Conservation (phyloP, 306 rosid genomes). For the Quillaja saponaria region DNA sequence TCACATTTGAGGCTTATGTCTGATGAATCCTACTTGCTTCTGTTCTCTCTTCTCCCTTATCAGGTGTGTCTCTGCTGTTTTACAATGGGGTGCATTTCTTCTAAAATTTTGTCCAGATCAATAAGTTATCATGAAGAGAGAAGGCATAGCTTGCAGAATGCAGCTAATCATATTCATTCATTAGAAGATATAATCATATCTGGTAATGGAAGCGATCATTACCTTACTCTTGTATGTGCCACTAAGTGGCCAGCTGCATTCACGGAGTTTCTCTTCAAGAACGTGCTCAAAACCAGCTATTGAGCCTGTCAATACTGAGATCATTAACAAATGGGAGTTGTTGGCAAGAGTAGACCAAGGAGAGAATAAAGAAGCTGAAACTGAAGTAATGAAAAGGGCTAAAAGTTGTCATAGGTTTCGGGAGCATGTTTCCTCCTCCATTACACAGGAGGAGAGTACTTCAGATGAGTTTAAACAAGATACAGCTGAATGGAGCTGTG, state of each 20-base stretch:
- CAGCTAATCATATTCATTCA: constrained; percentile 35
- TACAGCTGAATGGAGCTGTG: constrained; percentile 21
- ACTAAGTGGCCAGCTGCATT: constrained; percentile 38
- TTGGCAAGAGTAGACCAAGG: constrained; percentile 3
- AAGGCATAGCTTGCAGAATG: constrained; percentile 33
- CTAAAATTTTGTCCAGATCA: constrained; percentile 48
- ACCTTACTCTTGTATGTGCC: constrained; percentile 42
- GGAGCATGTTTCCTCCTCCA: constrained; percentile 24
- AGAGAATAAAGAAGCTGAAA: constrained; percentile 27
- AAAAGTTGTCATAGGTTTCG: constrained; percentile 44
- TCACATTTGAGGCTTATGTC: neutral
- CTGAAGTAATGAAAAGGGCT: constrained; percentile 29
- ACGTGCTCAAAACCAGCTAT: constrained; percentile 15
- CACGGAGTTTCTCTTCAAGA: constrained; percentile 35
- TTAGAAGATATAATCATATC: constrained; percentile 44
- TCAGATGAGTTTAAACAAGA: constrained; percentile 28
- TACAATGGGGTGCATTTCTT: constrained; percentile 57
- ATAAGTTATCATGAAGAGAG: constrained; percentile 41
- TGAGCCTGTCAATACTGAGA: constrained; percentile 32
- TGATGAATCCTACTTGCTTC: constrained; percentile 12
- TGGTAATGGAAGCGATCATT: constrained; percentile 34
- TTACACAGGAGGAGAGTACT: constrained; percentile 23
- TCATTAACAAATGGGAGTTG: constrained; percentile 28
- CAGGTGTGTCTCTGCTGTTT: constrained; percentile 28
- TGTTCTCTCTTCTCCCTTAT: constrained; percentile 10